A percentile compares a stretch with the other conserved stretches of the same genome.
Evolutionary conservation across 2,329 filamentous ascomycete genomes (phyloP).

Genomic region (Ophiostoma triangulosporum): DNA sequence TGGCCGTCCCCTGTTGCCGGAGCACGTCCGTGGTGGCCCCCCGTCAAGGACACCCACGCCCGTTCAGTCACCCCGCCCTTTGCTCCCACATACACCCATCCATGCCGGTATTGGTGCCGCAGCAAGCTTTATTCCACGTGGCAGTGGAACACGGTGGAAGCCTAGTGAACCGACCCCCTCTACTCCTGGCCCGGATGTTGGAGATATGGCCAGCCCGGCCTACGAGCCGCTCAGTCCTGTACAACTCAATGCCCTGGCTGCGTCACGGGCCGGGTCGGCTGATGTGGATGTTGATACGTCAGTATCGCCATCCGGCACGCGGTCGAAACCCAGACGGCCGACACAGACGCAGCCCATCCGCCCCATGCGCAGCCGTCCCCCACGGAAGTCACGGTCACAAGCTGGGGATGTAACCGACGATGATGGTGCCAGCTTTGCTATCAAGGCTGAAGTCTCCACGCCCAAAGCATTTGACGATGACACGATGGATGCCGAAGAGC

Average conservation of each 20-base stretch:
- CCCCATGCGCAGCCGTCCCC: conserved; percentile 6
- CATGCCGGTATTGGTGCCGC: neutral
- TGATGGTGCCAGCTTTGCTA: conserved; percentile 13
- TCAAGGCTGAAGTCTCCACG: conserved; percentile 48
- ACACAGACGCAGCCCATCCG: neutral
- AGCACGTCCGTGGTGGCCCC: conserved; percentile 6
- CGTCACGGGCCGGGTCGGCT: neutral
- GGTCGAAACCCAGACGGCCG: neutral
- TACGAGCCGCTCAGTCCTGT: conserved; percentile 48
- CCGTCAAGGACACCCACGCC: conserved; percentile 9
- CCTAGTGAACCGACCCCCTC: conserved; percentile 39
- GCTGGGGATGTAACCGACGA: neutral
- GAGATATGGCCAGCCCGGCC: conserved; percentile 36
- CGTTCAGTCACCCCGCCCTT: conserved; percentile 7
- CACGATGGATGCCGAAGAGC: conserved; percentile 41
- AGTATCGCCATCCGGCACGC: neutral
- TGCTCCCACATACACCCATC: conserved; percentile 8
- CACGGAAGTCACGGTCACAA: neutral
- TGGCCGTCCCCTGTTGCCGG: conserved; percentile 5
- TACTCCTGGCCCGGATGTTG: conserved; percentile 33
- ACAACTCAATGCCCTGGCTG: conserved; percentile 23
- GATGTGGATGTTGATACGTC: neutral
- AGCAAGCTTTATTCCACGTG: conserved; percentile 13
- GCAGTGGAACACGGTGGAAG: conserved; percentile 45
- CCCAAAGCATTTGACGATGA: conserved; percentile 40